Evolutionary conservation across 805 yeast genomes (phyloP).

Genomic region (Saccharomycopsis babjevae): DNA sequence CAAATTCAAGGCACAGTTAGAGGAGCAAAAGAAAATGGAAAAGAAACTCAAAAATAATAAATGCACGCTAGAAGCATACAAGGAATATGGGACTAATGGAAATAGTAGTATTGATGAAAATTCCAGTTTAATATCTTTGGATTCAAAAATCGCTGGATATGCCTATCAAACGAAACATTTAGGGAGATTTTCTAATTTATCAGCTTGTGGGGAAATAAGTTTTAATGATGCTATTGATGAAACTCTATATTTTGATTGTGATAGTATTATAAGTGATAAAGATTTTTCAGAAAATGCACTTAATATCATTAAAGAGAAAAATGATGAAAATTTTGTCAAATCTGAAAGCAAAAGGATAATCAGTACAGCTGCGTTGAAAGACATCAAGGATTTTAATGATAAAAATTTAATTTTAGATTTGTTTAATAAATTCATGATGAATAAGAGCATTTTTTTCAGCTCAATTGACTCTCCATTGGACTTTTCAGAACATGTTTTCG

Average conservation of each 20-base stretch:
- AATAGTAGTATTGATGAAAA: neutral
- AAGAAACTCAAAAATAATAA: slow-evolving; percentile 34
- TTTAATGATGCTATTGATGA: neutral
- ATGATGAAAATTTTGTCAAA: neutral
- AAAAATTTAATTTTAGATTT: slow-evolving; percentile 71
- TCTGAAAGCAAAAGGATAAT: slow-evolving; percentile 13
- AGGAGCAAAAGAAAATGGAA: slow-evolving; percentile 75
- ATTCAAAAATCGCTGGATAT: neutral
- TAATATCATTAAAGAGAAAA: neutral
- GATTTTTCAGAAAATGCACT: neutral
- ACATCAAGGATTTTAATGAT: slow-evolving; percentile 38
- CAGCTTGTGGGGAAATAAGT: neutral
- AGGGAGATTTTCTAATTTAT: neutral
- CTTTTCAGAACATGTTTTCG: slow-evolving; percentile 80
- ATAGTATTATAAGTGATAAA: neutral
- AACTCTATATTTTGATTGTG: neutral
- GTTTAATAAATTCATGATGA: slow-evolving; percentile 91
- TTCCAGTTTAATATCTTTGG: neutral
- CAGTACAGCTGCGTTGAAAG: slow-evolving; percentile 11
- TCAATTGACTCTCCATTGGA: slow-evolving; percentile 74
- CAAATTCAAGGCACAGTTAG: slow-evolving; percentile 75
- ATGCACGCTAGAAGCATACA: neutral
- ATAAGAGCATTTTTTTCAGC: slow-evolving; percentile 90
- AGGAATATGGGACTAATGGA: neutral
- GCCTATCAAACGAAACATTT: neutral